Evolutionary conservation across 805 yeast species (phyloP), one percentile per base, ranked within the genome.

Genomic region (Cyberlindnera bimundalis): DNA sequence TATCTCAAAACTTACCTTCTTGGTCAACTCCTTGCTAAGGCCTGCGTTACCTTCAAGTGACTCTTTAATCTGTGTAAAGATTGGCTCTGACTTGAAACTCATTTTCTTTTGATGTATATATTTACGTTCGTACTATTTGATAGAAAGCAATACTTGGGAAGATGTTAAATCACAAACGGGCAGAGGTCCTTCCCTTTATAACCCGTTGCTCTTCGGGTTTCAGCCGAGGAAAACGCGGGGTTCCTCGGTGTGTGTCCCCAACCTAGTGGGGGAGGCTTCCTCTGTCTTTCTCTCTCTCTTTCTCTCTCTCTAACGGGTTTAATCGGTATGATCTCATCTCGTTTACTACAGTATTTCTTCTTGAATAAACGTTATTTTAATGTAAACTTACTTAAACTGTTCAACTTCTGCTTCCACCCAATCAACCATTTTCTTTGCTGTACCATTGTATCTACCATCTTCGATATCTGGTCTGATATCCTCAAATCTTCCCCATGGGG

Each of bases 401-500:
- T 29, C 31, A 27, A 49, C 44, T 37, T 45, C 45, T 14, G 55
- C 48, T 27, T 68, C 68, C 19, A 67, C 56, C 55, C 57, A 61
- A 5, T 59, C 51, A 67, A 71, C 60, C 5, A 65, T 46, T 33
- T 55, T 56, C 16, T 51, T 51, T 4, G 66, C 71, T 15, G 47
- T 55, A 9, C 60, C 68, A 33, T 60, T 59, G 5, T 52, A 52
- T 28, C 60, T 47, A 2, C 62, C 66, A 4, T 48, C 60, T 10
- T 45, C 45, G 15, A 73, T 50, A 43, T 72, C 77, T 1, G 47
- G 43, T 46, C 74, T 56, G 17, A 62, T 48, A 3, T 31, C 35
- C 18, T 73, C 73, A 12, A 62, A 49, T 3, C 53, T 42, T 1
- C 79, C 78, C 61, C 65, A 71, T 4, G 78, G 73, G 12, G 61